phyloP scores from a whole-genome alignment of 179 eudicot species.

The Beta macrorhiza region DNA sequence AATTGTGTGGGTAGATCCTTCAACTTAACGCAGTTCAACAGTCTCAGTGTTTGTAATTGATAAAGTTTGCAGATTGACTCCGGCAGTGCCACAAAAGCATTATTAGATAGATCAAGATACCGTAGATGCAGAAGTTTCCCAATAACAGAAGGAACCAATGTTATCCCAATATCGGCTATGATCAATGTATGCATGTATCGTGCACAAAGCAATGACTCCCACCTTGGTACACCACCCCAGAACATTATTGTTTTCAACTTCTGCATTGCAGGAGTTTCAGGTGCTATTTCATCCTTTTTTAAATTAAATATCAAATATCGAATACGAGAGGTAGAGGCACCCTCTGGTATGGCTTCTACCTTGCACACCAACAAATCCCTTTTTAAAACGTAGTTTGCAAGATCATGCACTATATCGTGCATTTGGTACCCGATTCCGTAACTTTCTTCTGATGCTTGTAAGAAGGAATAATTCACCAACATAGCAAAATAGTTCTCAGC shows the following conservation, averaged over 20 bases:
- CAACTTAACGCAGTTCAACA: neutral
- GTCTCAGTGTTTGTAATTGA: slow-evolving; percentile 3
- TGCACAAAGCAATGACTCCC: neutral
- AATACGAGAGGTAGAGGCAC: neutral
- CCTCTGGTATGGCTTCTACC: neutral
- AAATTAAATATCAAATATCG: slow-evolving; percentile 11
- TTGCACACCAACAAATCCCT: slow-evolving; percentile 1
- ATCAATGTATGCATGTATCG: slow-evolving; percentile 1
- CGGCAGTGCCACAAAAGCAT: neutral
- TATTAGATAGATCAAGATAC: slow-evolving; percentile 9
- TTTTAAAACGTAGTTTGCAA: slow-evolving; percentile 19
- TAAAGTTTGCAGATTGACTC: slow-evolving; percentile 7
- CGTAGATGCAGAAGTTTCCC: slow-evolving; percentile 2
- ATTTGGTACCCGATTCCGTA: neutral
- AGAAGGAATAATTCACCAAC: slow-evolving; percentile 10
- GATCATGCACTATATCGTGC: slow-evolving; percentile 31
- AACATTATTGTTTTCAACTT: neutral
- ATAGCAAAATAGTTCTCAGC: slow-evolving; percentile 10
- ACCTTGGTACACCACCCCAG: neutral
- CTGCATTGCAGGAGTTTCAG: neutral
- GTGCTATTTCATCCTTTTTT: neutral
- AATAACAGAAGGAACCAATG: slow-evolving; percentile 10
- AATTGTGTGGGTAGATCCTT: neutral
- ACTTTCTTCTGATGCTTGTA: neutral
- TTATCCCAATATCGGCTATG: neutral